These are phyloP conservation scores for Trichophyton mentagrophytes DNA, from an alignment of 2,329 filamentous ascomycete species.

Conservation along the genomic window DNA sequence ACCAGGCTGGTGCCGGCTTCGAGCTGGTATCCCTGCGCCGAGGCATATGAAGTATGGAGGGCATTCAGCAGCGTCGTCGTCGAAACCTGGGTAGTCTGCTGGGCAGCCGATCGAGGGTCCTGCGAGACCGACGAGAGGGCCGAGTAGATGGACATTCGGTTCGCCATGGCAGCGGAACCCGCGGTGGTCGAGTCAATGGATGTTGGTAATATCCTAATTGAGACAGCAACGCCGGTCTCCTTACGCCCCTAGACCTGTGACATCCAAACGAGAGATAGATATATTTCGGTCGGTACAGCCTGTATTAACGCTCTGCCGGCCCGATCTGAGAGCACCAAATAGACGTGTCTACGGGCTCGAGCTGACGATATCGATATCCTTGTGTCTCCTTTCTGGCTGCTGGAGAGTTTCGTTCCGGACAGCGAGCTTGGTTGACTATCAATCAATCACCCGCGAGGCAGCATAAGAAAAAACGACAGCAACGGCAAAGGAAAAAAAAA, in stretches of 20 bases:
- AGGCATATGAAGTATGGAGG: constrained; percentile 76
- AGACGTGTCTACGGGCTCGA: neutral
- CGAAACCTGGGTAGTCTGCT: constrained; percentile 68
- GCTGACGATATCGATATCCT: too few relatives aligned
- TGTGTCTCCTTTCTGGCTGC: neutral
- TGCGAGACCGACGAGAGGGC: constrained; percentile 46
- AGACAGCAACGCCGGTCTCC: neutral
- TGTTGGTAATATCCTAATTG: neutral
- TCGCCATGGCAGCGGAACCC: constrained; percentile 37
- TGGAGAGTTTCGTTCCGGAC: neutral
- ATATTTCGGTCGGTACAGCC: neutral
- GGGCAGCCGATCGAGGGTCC: constrained; percentile 45
- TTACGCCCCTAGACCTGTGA: neutral
- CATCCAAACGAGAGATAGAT: constrained; percentile 3
- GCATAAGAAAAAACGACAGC: neutral
- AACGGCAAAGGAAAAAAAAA: neutral
- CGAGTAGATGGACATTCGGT: constrained; percentile 50
- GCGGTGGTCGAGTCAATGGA: neutral
- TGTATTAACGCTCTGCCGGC: neutral
- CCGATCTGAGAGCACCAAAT: neutral
- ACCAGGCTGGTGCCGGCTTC: constrained; percentile 85
- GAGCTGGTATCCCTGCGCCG: constrained; percentile 68
- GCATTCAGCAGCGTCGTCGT: constrained; percentile 87
- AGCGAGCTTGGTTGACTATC: neutral
- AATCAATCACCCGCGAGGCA: neutral